phyloP scores from a whole-genome alignment of 148 eudicot species.

The Rhododendron henanense region DNA sequence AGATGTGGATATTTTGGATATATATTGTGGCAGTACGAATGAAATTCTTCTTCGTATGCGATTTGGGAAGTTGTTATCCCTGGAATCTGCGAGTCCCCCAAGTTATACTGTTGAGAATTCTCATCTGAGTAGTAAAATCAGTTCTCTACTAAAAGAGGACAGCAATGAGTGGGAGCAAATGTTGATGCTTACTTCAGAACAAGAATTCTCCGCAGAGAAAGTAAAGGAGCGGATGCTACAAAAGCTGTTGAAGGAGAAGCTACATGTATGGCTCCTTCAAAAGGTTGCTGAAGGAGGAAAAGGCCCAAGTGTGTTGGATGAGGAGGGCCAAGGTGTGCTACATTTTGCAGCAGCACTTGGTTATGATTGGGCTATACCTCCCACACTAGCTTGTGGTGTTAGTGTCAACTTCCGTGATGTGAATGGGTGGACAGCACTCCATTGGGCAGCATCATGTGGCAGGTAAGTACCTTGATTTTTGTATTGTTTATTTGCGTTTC shows the following conservation, averaged over 20 bases:
- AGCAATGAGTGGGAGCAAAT: slow-evolving; percentile 50
- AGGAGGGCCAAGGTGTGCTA: slow-evolving; percentile 74
- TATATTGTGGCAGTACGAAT: slow-evolving; percentile 30
- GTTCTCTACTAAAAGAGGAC: slow-evolving; percentile 36
- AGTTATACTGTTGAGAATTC: slow-evolving; percentile 24
- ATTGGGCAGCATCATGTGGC: slow-evolving; percentile 88
- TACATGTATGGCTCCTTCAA: slow-evolving; percentile 62
- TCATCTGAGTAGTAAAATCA: slow-evolving; percentile 33
- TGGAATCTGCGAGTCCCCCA: slow-evolving; percentile 27
- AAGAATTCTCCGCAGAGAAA: slow-evolving; percentile 29
- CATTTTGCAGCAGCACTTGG: slow-evolving; percentile 86
- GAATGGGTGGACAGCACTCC: slow-evolving; percentile 85
- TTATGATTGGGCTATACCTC: slow-evolving; percentile 73
- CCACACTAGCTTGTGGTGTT: slow-evolving; percentile 65
- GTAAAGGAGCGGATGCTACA: slow-evolving; percentile 50
- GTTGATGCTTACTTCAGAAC: slow-evolving; percentile 31
- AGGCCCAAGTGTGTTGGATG: slow-evolving; percentile 62
- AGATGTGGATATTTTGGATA: slow-evolving; percentile 31
- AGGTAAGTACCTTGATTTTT: slow-evolving; percentile 35
- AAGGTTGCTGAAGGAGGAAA: slow-evolving; percentile 67
- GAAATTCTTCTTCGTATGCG: slow-evolving; percentile 43
- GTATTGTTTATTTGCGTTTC: neutral
- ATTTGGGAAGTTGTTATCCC: slow-evolving; percentile 48
- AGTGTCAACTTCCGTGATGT: slow-evolving; percentile 77
- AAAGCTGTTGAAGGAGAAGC: slow-evolving; percentile 55